A percentile compares a stretch with the other conserved stretches of the same genome.
These are phyloP conservation scores for Aphanomyces cochlioides DNA, from an alignment of 352 stramenopile genomes.

Conservation along the genomic window DNA sequence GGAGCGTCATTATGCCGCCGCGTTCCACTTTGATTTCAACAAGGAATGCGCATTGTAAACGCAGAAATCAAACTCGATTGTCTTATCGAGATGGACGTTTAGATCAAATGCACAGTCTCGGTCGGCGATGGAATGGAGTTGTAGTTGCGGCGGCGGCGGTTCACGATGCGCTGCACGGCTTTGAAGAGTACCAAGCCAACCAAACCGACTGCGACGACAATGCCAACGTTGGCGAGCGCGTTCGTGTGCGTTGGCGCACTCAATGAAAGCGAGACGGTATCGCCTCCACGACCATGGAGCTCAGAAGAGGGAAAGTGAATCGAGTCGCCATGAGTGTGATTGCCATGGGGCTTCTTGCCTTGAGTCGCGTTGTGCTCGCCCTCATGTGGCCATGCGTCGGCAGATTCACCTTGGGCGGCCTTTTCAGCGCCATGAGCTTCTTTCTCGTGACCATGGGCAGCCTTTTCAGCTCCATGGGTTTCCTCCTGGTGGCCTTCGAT, in stretches of 20 bases:
- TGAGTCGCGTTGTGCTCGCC: too few relatives aligned
- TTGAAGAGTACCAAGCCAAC: constrained; percentile 9
- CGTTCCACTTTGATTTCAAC: constrained; percentile 15
- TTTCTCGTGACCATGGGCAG: too few relatives aligned
- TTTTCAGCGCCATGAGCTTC: too few relatives aligned
- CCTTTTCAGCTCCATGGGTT: too few relatives aligned
- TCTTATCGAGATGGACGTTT: not conserved
- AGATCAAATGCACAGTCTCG: not conserved
- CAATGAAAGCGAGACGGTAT: too few relatives aligned
- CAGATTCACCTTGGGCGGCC: too few relatives aligned
- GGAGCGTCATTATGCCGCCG: not conserved
- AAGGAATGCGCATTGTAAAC: constrained; percentile 11
- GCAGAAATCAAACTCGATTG: constrained; percentile 1
- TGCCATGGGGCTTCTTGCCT: too few relatives aligned
- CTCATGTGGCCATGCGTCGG: too few relatives aligned
- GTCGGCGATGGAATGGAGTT: not conserved
- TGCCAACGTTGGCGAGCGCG: not conserved
- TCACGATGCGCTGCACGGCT: not conserved
- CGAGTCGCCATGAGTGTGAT: too few relatives aligned
- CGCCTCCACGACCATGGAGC: too few relatives aligned
- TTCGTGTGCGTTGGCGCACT: too few relatives aligned
- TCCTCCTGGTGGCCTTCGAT: not conserved
- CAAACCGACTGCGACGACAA: not conserved
- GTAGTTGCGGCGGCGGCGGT: constrained; percentile 10
- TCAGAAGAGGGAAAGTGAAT: too few relatives aligned